Conservation (phyloP, 1,284 basidiomycete genomes). For the Ceratobasidium sp. region DNA sequence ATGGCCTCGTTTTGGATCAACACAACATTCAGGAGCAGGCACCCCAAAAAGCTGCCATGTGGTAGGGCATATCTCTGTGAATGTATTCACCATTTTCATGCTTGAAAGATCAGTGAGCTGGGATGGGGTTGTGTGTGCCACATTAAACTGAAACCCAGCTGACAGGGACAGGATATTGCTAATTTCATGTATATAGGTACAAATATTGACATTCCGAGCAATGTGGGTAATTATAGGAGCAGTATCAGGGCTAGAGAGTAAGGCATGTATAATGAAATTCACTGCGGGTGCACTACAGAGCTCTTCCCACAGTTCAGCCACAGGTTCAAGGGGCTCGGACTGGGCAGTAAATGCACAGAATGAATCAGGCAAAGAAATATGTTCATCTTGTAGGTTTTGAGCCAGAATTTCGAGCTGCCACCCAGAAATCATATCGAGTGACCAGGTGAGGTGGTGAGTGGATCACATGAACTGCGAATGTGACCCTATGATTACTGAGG, state of each 20-base stretch:
- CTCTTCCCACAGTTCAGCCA: not conserved
- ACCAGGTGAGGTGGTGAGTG: not conserved
- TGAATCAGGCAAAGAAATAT: not conserved
- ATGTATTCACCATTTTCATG: slow-evolving; percentile 10
- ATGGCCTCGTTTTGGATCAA: not conserved
- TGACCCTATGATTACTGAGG: not conserved
- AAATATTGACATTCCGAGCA: not conserved
- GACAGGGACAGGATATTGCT: not conserved
- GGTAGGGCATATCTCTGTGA: not conserved
- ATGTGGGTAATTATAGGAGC: not conserved
- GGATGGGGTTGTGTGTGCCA: slow-evolving; percentile 1
- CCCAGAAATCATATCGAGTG: not conserved
- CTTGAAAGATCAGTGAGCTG: slow-evolving; percentile 1
- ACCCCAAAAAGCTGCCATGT: slow-evolving; percentile 5
- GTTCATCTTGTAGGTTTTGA: not conserved
- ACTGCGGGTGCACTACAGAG: not conserved
- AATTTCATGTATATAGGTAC: not conserved
- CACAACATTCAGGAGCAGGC: not conserved
- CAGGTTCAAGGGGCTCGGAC: not conserved
- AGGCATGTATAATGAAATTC: not conserved
- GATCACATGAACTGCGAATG: slow-evolving; percentile 8
- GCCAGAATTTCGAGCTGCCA: not conserved
- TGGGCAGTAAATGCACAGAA: not conserved
- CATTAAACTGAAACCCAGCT: slow-evolving; percentile 12
- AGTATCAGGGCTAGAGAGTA: not conserved